Base-by-base conservation (phyloP, 1,284 basidiomycete genomes). In the Trichosporon sp. region DNA sequence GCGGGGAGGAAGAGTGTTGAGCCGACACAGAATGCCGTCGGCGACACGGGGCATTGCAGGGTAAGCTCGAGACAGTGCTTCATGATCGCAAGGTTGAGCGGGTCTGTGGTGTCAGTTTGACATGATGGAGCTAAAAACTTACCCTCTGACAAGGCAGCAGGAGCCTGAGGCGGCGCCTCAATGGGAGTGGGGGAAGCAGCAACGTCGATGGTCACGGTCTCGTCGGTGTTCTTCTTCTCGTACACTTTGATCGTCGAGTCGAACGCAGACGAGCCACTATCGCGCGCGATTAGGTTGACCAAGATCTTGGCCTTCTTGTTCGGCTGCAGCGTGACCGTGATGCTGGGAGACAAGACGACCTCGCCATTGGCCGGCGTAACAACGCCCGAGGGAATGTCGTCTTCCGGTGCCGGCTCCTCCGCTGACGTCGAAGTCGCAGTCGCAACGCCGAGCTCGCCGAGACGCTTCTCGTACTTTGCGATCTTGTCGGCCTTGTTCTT, bases 21-120 rank as follows among this genome's bases (percentile, higher is more conserved):
- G 34, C 96, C 95, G 21, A 99, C 96, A 74, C 91, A 96, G 79
- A 98, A 99, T 0, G 95, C 95, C 0, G 89, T 89, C 2, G 86
- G 86, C 7, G 77, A 77, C 1, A 78, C 74, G 25, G 71, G 70
- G 56, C 79, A 80, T 33, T 73, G 65, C 16, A 74, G 67, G 13
- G 80, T 78, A 33, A 80, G 71, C 9, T 76, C 63, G 13, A 81
- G 74, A 46, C 78, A 80, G 63, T 77, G 73, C 21, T 65, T 65
- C 70, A 81, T 78, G 61, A 79, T 70, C 6, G 72, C 72, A 21
- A 75, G 66, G 59, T 79, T 74, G n/a, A 77, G 70, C 0, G 74
- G 66, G 58, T 78, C 77, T 62, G 59, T 23, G 3, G 13, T 27
- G 61, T 64, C 36, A 62, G 66, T 29, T 46, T 3, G 2, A 11